These are phyloP conservation scores for Leccinum solheimii DNA, from an alignment of 1,284 basidiomycete genomes.

Conservation along the genomic window DNA sequence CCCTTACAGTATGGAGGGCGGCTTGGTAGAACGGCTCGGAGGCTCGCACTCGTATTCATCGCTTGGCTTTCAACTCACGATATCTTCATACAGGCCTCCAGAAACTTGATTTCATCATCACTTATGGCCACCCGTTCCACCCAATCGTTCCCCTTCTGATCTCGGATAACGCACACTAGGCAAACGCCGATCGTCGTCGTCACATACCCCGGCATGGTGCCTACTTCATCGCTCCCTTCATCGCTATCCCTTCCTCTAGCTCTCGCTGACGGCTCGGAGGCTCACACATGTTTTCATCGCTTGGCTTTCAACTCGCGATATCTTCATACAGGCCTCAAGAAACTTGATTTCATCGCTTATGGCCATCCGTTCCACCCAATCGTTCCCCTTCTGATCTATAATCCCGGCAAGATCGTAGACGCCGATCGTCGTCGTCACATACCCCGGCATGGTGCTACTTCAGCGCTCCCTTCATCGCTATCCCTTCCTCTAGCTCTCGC, in stretches of 20 bases:
- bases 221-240: constrained; percentile 55
- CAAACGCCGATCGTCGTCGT: constrained; percentile 90
- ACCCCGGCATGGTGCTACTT: no score
- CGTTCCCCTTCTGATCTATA: constrained; percentile 90
- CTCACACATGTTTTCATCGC: constrained; percentile 77
- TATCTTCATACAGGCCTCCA: constrained; percentile 87
- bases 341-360: constrained; percentile 97
- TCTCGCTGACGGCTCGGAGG: constrained; percentile 82
- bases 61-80: constrained; percentile 93
- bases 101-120: constrained; percentile 92
- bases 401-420: constrained; percentile 92
- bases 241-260: constrained; percentile 73
- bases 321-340: constrained; percentile 82
- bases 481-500: no score
- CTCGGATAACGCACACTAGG: constrained; percentile 74
- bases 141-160: constrained; percentile 84
- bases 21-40: constrained; percentile 87
- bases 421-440: constrained; percentile 76
- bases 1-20: constrained; percentile 99
- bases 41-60: constrained; percentile 78
- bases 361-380: constrained; percentile 92
- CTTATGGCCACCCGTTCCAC: constrained; percentile 89
- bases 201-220: constrained; percentile 65
- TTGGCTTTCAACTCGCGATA: constrained; percentile 97
- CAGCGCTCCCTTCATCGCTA: no score